Evolutionary conservation across 345 rosid species (phyloP), one percentile per base, ranked within the genome.

Genomic region (Pistacia atlantica): DNA sequence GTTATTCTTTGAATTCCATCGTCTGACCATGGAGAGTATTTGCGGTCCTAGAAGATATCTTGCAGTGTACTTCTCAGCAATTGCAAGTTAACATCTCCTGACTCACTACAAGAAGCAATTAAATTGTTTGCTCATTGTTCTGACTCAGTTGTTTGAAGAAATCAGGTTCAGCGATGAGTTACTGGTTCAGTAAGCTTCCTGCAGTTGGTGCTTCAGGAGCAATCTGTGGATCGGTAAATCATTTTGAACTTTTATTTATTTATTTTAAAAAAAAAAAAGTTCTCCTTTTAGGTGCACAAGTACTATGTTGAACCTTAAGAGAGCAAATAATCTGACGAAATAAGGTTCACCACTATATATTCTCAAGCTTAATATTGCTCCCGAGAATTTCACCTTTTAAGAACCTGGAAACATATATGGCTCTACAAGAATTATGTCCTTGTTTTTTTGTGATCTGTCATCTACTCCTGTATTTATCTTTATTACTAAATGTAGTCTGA

Each of bases 191-290:
- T 86, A 89, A 89, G 81, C 77, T 84, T 6, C 92, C 99, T 54
- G 86, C 98, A 17, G 92, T 93, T 71, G 99, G 99, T 79, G 97
- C 98, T 56, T 95, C 99, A 0, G 98, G 99, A 69, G 96, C 97
- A 65, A 90, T 95, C 77, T 90, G 91, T 58, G 98, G 99, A 81
- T 83, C 93, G 72, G 99, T 93, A 77, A 77, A 90, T 83, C 80
- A 38, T 46, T 79, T 57, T 61, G 57, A 68, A 61, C 46, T 42
- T 42, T 7, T 42, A 42, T 42, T 42, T 5, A 42, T 42, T 42
- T 5, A 42, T 6, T 31, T 31, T 22, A 22, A 22, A 31, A 5
- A 42, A 42, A 42, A 42, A 22, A 22, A 5, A 42, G 1, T 28
- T 76, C 11, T 62, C 16, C 25, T 67, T 25, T 56, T 11, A 11